Percentiles rank a stretch among this genome's conserved stretches.
Evolutionary conservation across 495 filamentous ascomycete species (phyloP).

Genomic region (Hypomontagnella monticulosa): DNA sequence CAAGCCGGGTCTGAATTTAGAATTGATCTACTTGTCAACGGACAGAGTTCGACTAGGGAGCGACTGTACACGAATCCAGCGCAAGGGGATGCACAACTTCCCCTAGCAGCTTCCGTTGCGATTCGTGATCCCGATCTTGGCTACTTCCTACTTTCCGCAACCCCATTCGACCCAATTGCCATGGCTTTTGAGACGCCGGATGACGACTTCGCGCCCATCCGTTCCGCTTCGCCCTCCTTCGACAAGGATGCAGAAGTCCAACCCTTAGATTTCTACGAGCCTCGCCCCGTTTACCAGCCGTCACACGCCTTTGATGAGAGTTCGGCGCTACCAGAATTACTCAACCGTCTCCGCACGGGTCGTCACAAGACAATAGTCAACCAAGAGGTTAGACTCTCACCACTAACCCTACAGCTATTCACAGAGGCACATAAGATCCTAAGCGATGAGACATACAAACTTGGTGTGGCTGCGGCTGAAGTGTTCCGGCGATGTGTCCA

Average conservation of each 20-base stretch:
- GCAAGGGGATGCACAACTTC: slow-evolving; percentile 48
- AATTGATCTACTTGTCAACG: slow-evolving; percentile 72
- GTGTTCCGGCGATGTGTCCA: slow-evolving; percentile 81
- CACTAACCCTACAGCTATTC: slow-evolving; percentile 77
- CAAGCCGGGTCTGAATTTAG: slow-evolving; percentile 76
- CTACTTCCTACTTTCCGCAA: slow-evolving; percentile 79
- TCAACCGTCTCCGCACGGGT: slow-evolving; percentile 69
- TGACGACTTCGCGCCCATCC: slow-evolving; percentile 48
- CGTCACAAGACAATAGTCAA: slow-evolving; percentile 68
- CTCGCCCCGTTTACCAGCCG: slow-evolving; percentile 75
- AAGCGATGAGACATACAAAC: slow-evolving; percentile 73
- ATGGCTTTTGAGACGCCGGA: slow-evolving; percentile 73
- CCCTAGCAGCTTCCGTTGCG: slow-evolving; percentile 68
- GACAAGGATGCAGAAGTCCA: slow-evolving; percentile 47
- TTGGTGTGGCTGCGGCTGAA: slow-evolving; percentile 80
- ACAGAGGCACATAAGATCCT: slow-evolving; percentile 79
- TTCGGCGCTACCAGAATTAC: slow-evolving; percentile 67
- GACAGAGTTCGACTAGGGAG: slow-evolving; percentile 68
- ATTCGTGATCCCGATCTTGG: slow-evolving; percentile 80
- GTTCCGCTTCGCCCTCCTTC: slow-evolving; percentile 47
- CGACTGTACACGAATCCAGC: slow-evolving; percentile 61
- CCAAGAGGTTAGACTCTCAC: slow-evolving; percentile 77
- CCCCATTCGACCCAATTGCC: slow-evolving; percentile 68
- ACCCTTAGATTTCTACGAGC: slow-evolving; percentile 56
- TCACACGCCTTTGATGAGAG: slow-evolving; percentile 68